Evolutionary conservation across 257 asterid genomes (phyloP).

Genomic region (Przewalskia tangutica): DNA sequence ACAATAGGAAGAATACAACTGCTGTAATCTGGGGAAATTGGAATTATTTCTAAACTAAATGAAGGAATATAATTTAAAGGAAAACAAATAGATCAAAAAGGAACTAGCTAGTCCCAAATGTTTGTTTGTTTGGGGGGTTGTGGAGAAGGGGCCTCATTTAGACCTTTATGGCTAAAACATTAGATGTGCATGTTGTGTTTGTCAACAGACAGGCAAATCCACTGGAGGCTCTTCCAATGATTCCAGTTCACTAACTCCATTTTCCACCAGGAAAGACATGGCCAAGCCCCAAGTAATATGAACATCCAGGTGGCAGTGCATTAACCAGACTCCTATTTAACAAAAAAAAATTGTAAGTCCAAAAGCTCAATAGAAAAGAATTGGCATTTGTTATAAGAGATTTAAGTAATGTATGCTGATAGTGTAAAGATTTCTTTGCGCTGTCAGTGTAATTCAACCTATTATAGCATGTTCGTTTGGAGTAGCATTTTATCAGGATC

Average conservation of each 20-base stretch:
- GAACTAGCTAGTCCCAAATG: constrained; percentile 10
- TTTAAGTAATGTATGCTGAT: background rate
- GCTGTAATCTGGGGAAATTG: constrained; percentile 1
- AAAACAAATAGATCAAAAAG: background rate
- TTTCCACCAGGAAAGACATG: constrained; percentile 64
- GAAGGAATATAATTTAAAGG: background rate
- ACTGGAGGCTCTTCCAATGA: constrained; percentile 48
- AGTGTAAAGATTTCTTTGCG: background rate
- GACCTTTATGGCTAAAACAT: background rate
- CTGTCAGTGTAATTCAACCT: background rate
- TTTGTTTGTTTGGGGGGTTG: background rate
- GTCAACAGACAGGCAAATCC: constrained; percentile 57
- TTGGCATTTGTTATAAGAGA: background rate
- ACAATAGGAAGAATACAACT: background rate
- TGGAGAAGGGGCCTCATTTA: background rate
- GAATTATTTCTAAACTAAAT: constrained; percentile 1
- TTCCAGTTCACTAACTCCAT: constrained; percentile 54
- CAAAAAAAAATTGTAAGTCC: background rate
- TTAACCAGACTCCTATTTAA: constrained; percentile 61
- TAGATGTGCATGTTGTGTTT: background rate
- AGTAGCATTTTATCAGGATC: background rate
- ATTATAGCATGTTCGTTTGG: background rate
- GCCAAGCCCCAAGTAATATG: constrained; percentile 81
- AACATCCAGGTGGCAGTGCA: constrained; percentile 91
- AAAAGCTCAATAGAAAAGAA: background rate